Evolutionary conservation across 345 rosid species (phyloP).

Genomic region (Durio zibethinus): DNA sequence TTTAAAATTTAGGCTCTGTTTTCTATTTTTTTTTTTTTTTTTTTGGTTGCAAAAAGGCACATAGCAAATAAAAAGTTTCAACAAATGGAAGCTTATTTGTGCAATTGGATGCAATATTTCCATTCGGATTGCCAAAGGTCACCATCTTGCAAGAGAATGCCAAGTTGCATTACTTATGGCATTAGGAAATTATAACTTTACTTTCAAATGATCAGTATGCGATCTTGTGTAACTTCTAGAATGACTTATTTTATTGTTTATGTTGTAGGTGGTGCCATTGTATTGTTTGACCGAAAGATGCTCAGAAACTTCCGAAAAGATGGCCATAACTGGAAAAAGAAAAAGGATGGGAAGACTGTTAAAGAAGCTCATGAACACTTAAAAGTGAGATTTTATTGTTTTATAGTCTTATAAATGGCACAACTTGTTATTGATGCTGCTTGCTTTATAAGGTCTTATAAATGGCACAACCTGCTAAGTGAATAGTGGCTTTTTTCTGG

Average conservation of each 20-base stretch:
- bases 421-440: too few species aligned
- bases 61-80: background rate
- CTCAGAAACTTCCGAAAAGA: slow-evolving; percentile 95
- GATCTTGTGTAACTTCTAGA: background rate
- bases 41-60: background rate
- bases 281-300: slow-evolving; percentile 90
- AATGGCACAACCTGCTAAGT: background rate
- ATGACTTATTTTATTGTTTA: slow-evolving; percentile 16
- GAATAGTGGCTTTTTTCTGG: background rate
- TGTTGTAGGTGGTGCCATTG: slow-evolving; percentile 69
- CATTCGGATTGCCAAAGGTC: background rate
- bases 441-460: background rate
- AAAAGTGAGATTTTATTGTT: slow-evolving; percentile 54
- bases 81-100: background rate
- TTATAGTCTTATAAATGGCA: background rate
- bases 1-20: background rate
- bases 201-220: background rate
- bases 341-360: slow-evolving; percentile 93
- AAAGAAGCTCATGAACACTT: slow-evolving; percentile 99
- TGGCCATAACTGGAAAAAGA: slow-evolving; percentile 99
- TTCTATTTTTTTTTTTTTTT: background rate
- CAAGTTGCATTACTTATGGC: background rate
- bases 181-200: background rate
- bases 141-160: background rate
- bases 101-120: background rate